A percentile compares a stretch with the other conserved stretches of the same genome.
Evolutionary conservation across 1,284 basidiomycete genomes (phyloP).

Genomic region (Vanrija sp.): DNA sequence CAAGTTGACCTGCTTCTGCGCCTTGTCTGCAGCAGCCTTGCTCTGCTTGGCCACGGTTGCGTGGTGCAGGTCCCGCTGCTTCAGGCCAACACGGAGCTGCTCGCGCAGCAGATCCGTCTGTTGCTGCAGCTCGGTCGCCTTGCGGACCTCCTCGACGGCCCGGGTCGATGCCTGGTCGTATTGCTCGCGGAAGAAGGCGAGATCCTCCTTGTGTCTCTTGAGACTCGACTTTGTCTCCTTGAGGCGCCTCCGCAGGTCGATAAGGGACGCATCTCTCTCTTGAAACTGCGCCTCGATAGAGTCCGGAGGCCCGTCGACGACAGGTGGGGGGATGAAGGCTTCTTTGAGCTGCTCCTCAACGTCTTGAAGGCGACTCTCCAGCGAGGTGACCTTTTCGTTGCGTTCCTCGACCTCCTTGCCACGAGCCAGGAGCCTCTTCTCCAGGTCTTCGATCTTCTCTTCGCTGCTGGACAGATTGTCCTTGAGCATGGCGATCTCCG

Average conservation of each 20-base stretch:
- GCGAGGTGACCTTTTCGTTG: neutral
- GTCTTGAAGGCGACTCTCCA: neutral
- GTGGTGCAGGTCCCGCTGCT: constrained; percentile 32
- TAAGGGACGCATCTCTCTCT: constrained; percentile 7
- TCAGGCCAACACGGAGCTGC: constrained; percentile 36
- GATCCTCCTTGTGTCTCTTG: constrained; percentile 9
- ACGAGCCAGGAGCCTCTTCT: no score
- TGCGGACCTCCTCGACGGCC: constrained; percentile 27
- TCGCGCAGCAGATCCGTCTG: constrained; percentile 21
- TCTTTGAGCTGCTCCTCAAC: neutral
- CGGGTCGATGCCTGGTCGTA: constrained; percentile 28
- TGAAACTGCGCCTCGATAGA: constrained; percentile 1
- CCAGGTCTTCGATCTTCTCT: no score
- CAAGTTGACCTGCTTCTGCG: constrained; percentile 22
- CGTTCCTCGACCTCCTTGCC: neutral
- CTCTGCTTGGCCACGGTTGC: constrained; percentile 12
- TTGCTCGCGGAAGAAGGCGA: constrained; percentile 26
- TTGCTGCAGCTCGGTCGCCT: constrained; percentile 14
- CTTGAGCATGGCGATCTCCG: no score
- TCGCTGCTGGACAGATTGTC: no score
- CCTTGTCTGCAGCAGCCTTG: constrained; percentile 8
- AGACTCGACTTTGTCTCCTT: constrained; percentile 4
- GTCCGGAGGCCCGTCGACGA: neutral
- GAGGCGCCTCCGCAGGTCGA: constrained; percentile 5
- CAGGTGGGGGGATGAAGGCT: neutral